Base-by-base conservation (phyloP, 768 basidiomycete species). In the Cubamyces sp. region DNA sequence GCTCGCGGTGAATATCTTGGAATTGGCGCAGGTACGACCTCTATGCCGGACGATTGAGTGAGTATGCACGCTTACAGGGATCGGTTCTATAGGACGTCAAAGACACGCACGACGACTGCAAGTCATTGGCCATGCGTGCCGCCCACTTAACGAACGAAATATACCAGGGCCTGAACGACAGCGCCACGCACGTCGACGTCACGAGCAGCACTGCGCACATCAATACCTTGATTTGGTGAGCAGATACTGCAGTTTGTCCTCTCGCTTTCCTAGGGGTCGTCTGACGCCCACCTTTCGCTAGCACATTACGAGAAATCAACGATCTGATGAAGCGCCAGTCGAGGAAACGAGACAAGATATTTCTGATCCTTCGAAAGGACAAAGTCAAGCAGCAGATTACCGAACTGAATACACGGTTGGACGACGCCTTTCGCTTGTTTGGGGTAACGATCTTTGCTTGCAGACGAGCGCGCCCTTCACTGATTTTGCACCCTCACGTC, bases 1-100 rank as follows among this genome's bases (percentile, higher is more conserved):
- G 1, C 9, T 52, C 14, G 57, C 57, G n/a, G 26, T 59, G 28
- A 59, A 45, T 14, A 51, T 59, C 12, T 26, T 49, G 41, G 49
- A 59, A 37, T 15, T 51, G 16, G 57, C 25, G n/a, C 40, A 59
- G 49, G 57, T 51, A 11, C 15, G 57, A 19, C n/a, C n/a, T n/a
- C n/a, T n/a, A n/a, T n/a, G 12, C n/a, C n/a, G 23, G 5, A 16
- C 19, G 14, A 2, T 30, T 16, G 28, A 1, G 15, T 28, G 15
- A 19, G 9, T 14, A 25, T 46, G 43, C 9, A 28, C 34, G 19
- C 2, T 16, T 28, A 30, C 25, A 55, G 9, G n/a, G 23, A 14
- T 1, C 16, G 5, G 18, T 12, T 18, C 1, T 19, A 12, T 26
- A 59, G 57, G 57, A 45, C 14, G 18, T 30, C 18, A 59, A 43